Base-by-base conservation (phyloP, 169 alveolate genomes). In the Plasmodium knowlesi region DNA sequence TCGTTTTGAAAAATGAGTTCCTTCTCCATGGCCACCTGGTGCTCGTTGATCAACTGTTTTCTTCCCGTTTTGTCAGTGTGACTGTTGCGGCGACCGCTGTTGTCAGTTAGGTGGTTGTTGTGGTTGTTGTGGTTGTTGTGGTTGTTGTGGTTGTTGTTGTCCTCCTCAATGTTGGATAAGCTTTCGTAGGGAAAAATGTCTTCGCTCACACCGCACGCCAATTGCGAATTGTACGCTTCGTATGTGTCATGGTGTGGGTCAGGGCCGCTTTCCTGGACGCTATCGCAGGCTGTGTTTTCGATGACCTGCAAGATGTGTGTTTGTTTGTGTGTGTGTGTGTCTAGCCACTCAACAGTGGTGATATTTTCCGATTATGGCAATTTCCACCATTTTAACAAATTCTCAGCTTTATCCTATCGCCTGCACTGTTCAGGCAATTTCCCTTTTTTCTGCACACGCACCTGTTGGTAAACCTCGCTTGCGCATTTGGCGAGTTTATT, bases 1-100 rank as follows among this genome's bases (percentile, higher is more conserved):
- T 86, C 93, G 80, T 86, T 86, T 78, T 86, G 84, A 53, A 86
- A 86, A 37, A 74, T 74, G 41, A 86, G 61, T 3, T 86, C 80
- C 19, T 86, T 57, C 28, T 53, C 81, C 79, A 74, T 74, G 43
- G 25, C 25, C 80, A 74, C 34, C 70, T 73, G 61, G 2, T 76
- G 76, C 16, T 67, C 37, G 67, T 76, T 34, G 81, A 25, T 19
- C 14, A 67, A 6, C 1, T 67, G 22, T 67, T 16, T 76, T 86
- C 3, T 50, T 41, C 70, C 53, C 43, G 16, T 74, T 30, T 76
- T 43, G 30, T 74, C 37, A 10, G 9, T n/a, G 39, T 34, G 50
- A 19, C 32, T 67, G 22, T 32, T 61, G 53, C 53, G 53, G 9
- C 9, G 16, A 2, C 16, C 9, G 53, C 53, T 8, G 16, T 41